A percentile compares a stretch with the other conserved stretches of the same genome.
Evolutionary conservation across 2,329 filamentous ascomycete genomes (phyloP).

Genomic region (Colletotrichum spinosum): DNA sequence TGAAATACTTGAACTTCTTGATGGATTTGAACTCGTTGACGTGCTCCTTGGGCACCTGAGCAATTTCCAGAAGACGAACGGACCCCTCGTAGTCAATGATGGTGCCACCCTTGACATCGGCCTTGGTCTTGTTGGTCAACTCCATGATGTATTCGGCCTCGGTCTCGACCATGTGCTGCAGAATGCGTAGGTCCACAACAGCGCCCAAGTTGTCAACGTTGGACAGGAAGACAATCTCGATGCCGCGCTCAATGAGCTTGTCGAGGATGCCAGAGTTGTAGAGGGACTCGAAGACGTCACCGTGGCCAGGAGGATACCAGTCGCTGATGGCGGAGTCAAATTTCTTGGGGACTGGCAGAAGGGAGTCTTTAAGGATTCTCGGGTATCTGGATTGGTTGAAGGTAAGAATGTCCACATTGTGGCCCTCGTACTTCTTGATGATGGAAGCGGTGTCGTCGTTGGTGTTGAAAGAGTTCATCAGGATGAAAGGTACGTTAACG

Average conservation of each 20-base stretch:
- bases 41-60: slow-evolving; percentile 99
- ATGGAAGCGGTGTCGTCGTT: slow-evolving; percentile 97
- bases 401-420: slow-evolving; percentile 99
- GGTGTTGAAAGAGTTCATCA: slow-evolving; percentile 99
- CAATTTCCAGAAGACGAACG: slow-evolving; percentile 96
- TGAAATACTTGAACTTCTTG: slow-evolving; percentile 99
- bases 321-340: slow-evolving; percentile 89
- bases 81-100: slow-evolving; percentile 99
- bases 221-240: slow-evolving; percentile 98
- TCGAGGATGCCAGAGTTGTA: slow-evolving; percentile 99
- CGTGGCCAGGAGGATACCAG: slow-evolving; percentile 99
- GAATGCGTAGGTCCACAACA: slow-evolving; percentile 96
- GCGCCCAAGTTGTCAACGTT: slow-evolving; percentile 99
- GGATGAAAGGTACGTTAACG: slow-evolving; percentile 96
- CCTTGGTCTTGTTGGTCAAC: slow-evolving; percentile 99
- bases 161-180: slow-evolving; percentile 99
- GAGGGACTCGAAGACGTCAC: slow-evolving; percentile 99
- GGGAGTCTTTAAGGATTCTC: slow-evolving; percentile 97
- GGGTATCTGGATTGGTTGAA: slow-evolving; percentile 99
- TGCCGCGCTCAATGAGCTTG: slow-evolving; percentile 92
- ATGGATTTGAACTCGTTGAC: slow-evolving; percentile 99
- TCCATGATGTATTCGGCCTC: slow-evolving; percentile 99
- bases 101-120: slow-evolving; percentile 99
- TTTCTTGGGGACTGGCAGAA: slow-evolving; percentile 93
- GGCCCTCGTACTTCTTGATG: slow-evolving; percentile 99